phyloP scores from a whole-genome alignment of 192 early-diverging fungal species.

The Dissophora globulifera region DNA sequence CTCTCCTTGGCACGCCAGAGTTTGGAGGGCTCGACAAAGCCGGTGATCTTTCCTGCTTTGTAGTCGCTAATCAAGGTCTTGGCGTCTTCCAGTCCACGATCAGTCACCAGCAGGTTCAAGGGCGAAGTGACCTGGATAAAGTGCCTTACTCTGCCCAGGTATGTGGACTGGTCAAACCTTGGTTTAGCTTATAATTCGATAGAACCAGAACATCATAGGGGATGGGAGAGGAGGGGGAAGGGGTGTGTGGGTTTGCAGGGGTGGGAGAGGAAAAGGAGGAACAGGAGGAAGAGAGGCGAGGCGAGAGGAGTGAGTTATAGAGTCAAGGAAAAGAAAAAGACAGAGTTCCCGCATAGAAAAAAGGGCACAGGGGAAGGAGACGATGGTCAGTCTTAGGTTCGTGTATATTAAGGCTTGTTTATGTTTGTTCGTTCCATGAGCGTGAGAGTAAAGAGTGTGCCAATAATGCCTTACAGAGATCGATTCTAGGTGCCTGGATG shows the following conservation, averaged over 20 bases:
- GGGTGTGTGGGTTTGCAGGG: too few relatives aligned
- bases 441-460: too few relatives aligned
- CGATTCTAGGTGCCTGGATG: constrained; percentile 21
- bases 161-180: constrained; percentile 74
- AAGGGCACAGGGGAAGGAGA: too few relatives aligned
- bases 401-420: too few relatives aligned
- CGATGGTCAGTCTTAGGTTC: too few relatives aligned
- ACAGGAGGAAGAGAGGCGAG: not conserved
- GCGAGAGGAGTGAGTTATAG: too few relatives aligned
- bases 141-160: constrained; percentile 77
- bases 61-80: constrained; percentile 71
- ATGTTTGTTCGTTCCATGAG: too few relatives aligned
- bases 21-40: constrained; percentile 55
- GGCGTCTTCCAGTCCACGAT: constrained; percentile 65
- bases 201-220: too few relatives aligned
- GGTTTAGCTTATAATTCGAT: constrained; percentile 59
- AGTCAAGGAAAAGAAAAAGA: not conserved
- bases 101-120: constrained; percentile 73
- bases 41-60: constrained; percentile 57
- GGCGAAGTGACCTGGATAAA: constrained; percentile 82
- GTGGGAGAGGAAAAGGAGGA: not conserved
- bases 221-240: not conserved
- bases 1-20: constrained; percentile 81
- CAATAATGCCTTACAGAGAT: constrained; percentile 35
- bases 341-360: too few relatives aligned